Base-by-base conservation (phyloP, 1,139 yeast genomes). In the Suhomyces panamericanus region DNA sequence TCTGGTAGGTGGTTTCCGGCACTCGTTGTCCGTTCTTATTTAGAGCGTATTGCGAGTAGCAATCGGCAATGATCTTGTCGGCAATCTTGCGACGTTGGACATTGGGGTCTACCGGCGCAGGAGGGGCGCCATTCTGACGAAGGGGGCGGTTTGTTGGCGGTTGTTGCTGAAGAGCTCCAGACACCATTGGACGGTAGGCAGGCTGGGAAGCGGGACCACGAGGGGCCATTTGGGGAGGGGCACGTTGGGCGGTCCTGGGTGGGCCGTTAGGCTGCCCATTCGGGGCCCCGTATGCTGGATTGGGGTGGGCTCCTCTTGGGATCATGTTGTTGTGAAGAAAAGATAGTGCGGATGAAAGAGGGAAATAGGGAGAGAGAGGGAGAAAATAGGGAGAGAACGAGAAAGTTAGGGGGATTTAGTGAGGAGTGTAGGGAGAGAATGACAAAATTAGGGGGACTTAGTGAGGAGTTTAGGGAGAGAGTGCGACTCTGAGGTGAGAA, bases 1-100 rank as follows among this genome's bases (percentile, higher is more conserved):
- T 62, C 38, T 66, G 67, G 52, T 74, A 74, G 3, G 67, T 55
- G 2, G 62, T 51, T 39, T 73, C 78, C 8, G 64, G 58, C 13
- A 60, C 61, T 37, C 55, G 57, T 37, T 55, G 59, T 13, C 73
- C 77, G 30, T 56, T 53, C n/a, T 53, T 52, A 40, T 64, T 67
- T 16, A 56, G 52, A 20, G 65, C 54, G 33, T 53, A 54, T 44
- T 71, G 72, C 22, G 70, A 67, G 52, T 73, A 73, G 51, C 78
- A 73, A 48, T 73, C 78, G n/a, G 62, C 60, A 20, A 64, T 63
- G 40, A 74, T 57, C 49, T 71, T 72, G 43, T 70, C 75, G 22
- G 67, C 56, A 1, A 54, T 49, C 38, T 17, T 32, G 15, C 39
- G 14, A 9, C 28, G 40, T 41, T 35, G 47, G 42, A 27, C 39